Evolutionary conservation across 495 filamentous ascomycete genomes (phyloP).

Genomic region (Tuber brumale): DNA sequence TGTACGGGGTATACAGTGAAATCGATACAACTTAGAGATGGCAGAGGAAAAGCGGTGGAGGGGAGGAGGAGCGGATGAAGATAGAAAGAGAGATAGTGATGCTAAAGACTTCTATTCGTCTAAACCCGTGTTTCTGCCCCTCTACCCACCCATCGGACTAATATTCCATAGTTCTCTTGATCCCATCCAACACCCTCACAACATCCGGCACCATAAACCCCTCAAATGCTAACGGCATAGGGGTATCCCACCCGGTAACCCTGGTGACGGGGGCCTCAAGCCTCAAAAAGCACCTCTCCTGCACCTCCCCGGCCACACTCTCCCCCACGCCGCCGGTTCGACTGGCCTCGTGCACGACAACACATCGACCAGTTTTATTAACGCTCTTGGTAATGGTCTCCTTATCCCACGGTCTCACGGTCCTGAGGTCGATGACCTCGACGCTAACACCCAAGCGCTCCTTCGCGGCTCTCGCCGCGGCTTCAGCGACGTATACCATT

Average conservation of each 20-base stretch:
- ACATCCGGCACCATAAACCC: constrained; percentile 86
- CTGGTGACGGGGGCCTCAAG: constrained; percentile 89
- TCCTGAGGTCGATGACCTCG: constrained; percentile 87
- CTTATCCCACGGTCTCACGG: constrained; percentile 93
- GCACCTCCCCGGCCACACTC: constrained; percentile 86
- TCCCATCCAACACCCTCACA: constrained; percentile 63
- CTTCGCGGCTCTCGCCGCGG: constrained; percentile 74
- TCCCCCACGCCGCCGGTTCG: constrained; percentile 90
- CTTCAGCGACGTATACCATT: constrained; percentile 78
- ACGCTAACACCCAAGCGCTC: constrained; percentile 69
- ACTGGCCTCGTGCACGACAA: constrained; percentile 96
- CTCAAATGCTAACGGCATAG: constrained; percentile 76
- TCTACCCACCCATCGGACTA: constrained; percentile 32
- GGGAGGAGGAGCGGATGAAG: background rate
- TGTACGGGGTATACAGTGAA: background rate
- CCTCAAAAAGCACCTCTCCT: constrained; percentile 76
- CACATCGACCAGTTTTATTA: constrained; percentile 77
- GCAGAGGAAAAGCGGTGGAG: background rate
- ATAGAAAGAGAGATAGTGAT: background rate
- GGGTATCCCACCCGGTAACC: constrained; percentile 86
- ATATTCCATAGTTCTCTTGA: constrained; percentile 55
- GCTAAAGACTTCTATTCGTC: background rate
- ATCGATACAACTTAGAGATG: background rate
- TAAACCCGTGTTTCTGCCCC: background rate
- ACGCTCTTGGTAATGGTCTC: constrained; percentile 76